Evolutionary conservation across 2,329 filamentous ascomycete genomes (phyloP).

Genomic region (Fusarium xyrophilum): DNA sequence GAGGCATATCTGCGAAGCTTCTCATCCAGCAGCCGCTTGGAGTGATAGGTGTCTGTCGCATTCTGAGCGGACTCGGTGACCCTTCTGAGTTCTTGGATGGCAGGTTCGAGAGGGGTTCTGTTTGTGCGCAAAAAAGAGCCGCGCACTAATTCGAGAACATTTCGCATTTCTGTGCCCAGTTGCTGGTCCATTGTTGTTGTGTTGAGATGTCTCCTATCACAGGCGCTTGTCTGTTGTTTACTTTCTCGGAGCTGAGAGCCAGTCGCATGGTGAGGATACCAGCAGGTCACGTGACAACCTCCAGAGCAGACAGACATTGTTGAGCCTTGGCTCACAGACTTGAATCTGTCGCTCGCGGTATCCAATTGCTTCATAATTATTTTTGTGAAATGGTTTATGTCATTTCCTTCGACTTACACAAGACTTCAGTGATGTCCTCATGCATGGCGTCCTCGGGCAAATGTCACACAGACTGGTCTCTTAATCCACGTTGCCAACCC

Average conservation of each 20-base stretch:
- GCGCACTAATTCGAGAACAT: background rate
- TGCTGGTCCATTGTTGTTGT: background rate
- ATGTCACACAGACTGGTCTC: background rate
- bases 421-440: background rate
- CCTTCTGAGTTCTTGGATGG: background rate
- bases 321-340: background rate
- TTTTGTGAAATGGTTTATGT: background rate
- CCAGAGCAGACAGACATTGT: background rate
- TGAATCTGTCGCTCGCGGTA: rapidly evolving
- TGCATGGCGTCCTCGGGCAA: background rate
- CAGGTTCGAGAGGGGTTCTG: background rate
- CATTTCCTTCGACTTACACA: background rate
- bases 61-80: background rate
- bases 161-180: background rate
- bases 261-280: rapidly evolving
- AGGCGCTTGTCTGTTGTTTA: background rate
- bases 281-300: background rate
- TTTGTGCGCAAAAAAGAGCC: background rate
- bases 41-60: background rate
- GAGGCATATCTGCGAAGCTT: background rate
- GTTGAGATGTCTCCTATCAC: too few species aligned
- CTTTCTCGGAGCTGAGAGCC: background rate
- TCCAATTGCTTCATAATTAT: rapidly evolving
- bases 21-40: background rate
- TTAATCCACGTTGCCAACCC: rapidly evolving